These are phyloP conservation scores for Penicillium desertorum DNA, from an alignment of 495 filamentous ascomycete genomes.

Conservation along the genomic window DNA sequence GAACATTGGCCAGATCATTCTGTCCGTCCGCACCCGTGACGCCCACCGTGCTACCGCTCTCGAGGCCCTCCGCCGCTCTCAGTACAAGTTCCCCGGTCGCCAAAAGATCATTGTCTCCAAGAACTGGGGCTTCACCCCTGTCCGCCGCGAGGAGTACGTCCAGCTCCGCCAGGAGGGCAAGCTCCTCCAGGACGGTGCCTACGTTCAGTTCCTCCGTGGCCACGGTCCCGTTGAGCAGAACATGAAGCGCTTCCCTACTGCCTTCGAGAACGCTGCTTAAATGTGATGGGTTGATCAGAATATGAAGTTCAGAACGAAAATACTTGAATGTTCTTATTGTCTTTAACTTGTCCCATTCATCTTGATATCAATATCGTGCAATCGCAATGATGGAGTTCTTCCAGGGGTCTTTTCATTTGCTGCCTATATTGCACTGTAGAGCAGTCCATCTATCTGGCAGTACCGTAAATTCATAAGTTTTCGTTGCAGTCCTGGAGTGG, in stretches of 20 bases:
- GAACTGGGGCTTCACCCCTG: slow-evolving; percentile 99
- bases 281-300: slow-evolving; percentile 35
- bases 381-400: slow-evolving; percentile 32
- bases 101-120: slow-evolving; percentile 99
- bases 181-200: slow-evolving; percentile 94
- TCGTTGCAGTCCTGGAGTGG: neutral
- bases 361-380: slow-evolving; percentile 32
- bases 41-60: slow-evolving; percentile 84
- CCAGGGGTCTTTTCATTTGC: slow-evolving; percentile 22
- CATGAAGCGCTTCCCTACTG: slow-evolving; percentile 88
- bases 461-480: neutral
- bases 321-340: slow-evolving; percentile 32
- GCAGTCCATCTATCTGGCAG: neutral
- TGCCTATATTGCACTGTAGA: slow-evolving; percentile 1
- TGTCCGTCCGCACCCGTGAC: slow-evolving; percentile 94
- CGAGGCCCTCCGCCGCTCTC: slow-evolving; percentile 93
- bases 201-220: slow-evolving; percentile 96
- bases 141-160: slow-evolving; percentile 95
- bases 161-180: slow-evolving; percentile 85
- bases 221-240: slow-evolving; percentile 82
- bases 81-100: slow-evolving; percentile 99
- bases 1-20: slow-evolving; percentile 97
- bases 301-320: slow-evolving; percentile 34
- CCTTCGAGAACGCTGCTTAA: slow-evolving; percentile 64
- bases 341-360: slow-evolving; percentile 17